Base-by-base conservation (phyloP, 306 rosid species). In the Coriaria nepalensis region DNA sequence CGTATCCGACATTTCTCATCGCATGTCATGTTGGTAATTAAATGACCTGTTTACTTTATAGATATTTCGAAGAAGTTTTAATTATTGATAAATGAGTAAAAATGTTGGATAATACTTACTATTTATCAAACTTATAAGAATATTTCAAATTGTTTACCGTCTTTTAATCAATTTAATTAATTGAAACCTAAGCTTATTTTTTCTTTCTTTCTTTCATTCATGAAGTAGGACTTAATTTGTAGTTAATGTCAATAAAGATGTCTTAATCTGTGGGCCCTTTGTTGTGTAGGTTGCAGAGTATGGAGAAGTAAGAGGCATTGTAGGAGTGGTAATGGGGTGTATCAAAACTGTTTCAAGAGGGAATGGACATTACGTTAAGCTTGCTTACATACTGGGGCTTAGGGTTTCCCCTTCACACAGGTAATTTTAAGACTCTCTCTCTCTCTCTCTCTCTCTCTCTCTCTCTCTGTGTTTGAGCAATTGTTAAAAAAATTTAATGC, bases 281-380 rank as follows among this genome's bases (percentile, higher is more conserved):
- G 2, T 20, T 20, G 29, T 51, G 32, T 60, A 88, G 97, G 93
- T 90, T 64, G 97, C 97, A 47, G 93, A 74, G 66, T 84, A 68
- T 53, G 97, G 93, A 57, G 77, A 72, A 61, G 75, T 43, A 29
- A 70, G 73, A 55, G 80, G 78, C 60, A 71, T 81, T 43, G 84
- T 77, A 10, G 97, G 97, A 42, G 75, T 76, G 55, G 70, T 90
- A 68, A 78, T 93, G 37, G 97, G 93, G n/a, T 90, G 93, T 62
- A 79, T 81, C 9, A 90, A 90, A 58, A 73, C 75, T 59, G 97
- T 77, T 20, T 60, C 87, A 37, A 57, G 68, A 60, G 87, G 80
- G 52, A 72, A 71, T 61, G 77, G 78, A 9, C 61, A 47, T 55
- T 73, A 55, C 59, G 80, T 63, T 13, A 74, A 77, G 73, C 51